Base-by-base conservation (phyloP, 1,284 basidiomycete species). In the Irpex lacteus region DNA sequence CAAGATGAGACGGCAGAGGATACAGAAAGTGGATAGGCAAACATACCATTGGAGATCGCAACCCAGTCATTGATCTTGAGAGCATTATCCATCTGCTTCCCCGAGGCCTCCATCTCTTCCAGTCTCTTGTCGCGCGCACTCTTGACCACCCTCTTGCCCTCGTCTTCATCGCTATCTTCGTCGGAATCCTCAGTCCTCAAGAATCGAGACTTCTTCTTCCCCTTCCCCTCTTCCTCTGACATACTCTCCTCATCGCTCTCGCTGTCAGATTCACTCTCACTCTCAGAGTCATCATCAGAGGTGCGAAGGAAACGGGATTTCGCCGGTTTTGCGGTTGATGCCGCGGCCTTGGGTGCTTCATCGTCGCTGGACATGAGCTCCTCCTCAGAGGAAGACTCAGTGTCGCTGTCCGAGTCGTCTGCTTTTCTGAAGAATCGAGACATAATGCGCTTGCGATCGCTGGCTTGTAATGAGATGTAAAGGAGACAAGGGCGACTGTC, bases 1-100 rank as follows among this genome's bases (percentile, higher is more conserved):
- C 36, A 55, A 56, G 66, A 26, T n/a, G 4, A 8, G 18, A 8
- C 5, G 21, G 19, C 37, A 50, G 34, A 52, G 26, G 26, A 60
- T 21, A 18, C 32, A 54, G 11, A 37, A 52, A 62, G 21, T 18
- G 8, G 13, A 21, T 18, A 56, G 19, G 11, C 13, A 59, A 53
- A 75, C 81, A 61, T 69, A 95, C 95, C 95, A 70, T 87, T 90
- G 54, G 91, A 93, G 71, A 96, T 98, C 40, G 89, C 90, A 21
- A 91, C 90, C 98, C 98, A 99, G 80, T 99, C 96, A 70, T 94
- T 95, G 72, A 96, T 97, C 82, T 96, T 97, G 70, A 95, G 83
- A 32, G 92, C 96, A 76, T 99, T 99, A 63, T 98, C 94, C 79
- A 99, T 97, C 59, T 83, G 84, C 79, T 92, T 95, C 61, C 95